Conservation (phyloP, 495 filamentous ascomycete species). For the Penicillium parvum region DNA sequence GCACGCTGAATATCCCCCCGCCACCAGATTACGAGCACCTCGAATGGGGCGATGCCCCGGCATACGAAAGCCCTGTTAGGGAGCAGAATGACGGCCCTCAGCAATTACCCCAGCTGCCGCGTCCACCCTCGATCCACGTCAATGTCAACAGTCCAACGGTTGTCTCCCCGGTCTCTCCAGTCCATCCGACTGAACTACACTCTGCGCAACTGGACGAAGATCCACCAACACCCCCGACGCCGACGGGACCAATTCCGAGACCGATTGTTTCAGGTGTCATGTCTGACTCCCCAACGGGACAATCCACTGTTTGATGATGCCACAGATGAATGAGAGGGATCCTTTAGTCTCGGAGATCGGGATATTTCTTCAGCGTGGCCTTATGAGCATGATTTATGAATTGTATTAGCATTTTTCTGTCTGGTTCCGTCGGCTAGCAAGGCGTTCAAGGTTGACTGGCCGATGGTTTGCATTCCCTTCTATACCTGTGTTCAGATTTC, state of each 20-base stretch:
- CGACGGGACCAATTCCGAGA: background rate
- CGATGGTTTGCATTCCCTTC: background rate
- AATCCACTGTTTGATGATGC: constrained; percentile 7
- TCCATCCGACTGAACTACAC: too few relatives aligned
- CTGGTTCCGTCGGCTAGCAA: background rate
- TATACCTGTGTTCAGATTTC: too few relatives aligned
- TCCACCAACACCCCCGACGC: constrained; percentile 8
- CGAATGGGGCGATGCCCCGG: constrained; percentile 49
- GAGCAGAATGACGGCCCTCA: constrained; percentile 12
- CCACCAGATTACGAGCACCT: constrained; percentile 42
- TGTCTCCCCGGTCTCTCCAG: constrained; percentile 22
- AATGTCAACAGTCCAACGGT: constrained; percentile 34
- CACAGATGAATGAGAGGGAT: background rate
- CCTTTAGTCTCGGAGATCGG: too few relatives aligned
- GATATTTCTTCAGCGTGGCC: background rate
- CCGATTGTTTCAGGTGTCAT: constrained; percentile 6
- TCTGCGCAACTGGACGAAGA: constrained; percentile 7
- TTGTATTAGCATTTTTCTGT: constrained; percentile 12
- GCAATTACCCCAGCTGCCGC: constrained; percentile 21
- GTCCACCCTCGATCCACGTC: constrained; percentile 39
- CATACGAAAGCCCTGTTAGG: constrained; percentile 35
- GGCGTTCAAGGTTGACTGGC: constrained; percentile 1
- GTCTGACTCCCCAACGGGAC: background rate
- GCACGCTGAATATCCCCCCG: constrained; percentile 33
- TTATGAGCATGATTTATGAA: constrained; percentile 21